Evolutionary conservation across 2,329 filamentous ascomycete genomes (phyloP).

Genomic region (Colletotrichum lini): DNA sequence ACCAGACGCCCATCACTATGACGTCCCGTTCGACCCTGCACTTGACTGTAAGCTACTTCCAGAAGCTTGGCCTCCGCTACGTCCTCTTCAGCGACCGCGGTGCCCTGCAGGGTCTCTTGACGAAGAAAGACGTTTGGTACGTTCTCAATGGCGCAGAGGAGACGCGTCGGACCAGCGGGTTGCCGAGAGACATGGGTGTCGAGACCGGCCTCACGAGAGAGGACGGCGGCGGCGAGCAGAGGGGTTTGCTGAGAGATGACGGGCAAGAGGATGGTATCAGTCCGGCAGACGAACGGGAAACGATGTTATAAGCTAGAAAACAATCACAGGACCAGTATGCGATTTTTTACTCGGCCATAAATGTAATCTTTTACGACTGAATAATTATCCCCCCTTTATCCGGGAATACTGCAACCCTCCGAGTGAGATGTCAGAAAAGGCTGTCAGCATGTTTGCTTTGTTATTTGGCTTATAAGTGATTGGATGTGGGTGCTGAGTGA

Average conservation of each 20-base stretch:
- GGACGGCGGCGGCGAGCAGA: slow-evolving; percentile 57
- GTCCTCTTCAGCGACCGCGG: slow-evolving; percentile 89
- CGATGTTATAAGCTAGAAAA: slow-evolving; percentile 40
- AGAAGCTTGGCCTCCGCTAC: slow-evolving; percentile 92
- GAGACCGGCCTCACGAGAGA: slow-evolving; percentile 56
- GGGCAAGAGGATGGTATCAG: slow-evolving; percentile 52
- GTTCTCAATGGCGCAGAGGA: slow-evolving; percentile 85
- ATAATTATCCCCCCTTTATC: neutral
- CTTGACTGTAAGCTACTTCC: slow-evolving; percentile 93
- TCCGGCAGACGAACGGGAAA: slow-evolving; percentile 40
- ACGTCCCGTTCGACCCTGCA: slow-evolving; percentile 82
- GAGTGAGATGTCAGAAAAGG: neutral
- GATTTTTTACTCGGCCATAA: slow-evolving; percentile 9
- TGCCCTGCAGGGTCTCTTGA: slow-evolving; percentile 85
- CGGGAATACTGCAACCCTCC: neutral
- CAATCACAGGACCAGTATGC: neutral
- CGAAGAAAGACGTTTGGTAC: slow-evolving; percentile 98
- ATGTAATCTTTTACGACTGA: slow-evolving; percentile 8
- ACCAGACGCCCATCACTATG: slow-evolving; percentile 95
- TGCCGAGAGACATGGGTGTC: slow-evolving; percentile 46
- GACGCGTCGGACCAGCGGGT: slow-evolving; percentile 60
- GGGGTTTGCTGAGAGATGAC: slow-evolving; percentile 57
- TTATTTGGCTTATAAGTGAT: no score
- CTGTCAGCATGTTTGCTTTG: no score
- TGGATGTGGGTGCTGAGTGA: neutral